Percentiles rank a stretch among this genome's conserved stretches.
Conservation (phyloP, 352 stramenopile genomes). For the Phytophthora uliginosa region DNA sequence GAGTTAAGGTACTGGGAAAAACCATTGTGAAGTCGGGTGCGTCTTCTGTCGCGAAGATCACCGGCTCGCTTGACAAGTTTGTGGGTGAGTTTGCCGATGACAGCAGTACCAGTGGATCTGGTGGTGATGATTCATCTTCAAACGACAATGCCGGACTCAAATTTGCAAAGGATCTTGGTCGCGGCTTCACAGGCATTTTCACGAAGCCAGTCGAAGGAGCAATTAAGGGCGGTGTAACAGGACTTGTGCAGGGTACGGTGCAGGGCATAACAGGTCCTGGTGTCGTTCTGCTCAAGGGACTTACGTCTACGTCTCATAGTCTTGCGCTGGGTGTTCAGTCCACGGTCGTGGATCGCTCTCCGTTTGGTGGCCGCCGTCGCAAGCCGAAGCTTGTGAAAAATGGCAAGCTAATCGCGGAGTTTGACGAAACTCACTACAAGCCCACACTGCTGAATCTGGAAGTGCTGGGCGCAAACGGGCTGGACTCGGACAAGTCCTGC, state of each 20-base stretch:
- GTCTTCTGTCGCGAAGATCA: slow-evolving; percentile 86
- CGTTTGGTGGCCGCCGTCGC: slow-evolving; percentile 80
- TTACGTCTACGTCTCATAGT: slow-evolving; percentile 89
- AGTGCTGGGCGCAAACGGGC: slow-evolving; percentile 74
- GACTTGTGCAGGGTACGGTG: slow-evolving; percentile 81
- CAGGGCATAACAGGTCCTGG: slow-evolving; percentile 84
- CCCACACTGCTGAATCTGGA: slow-evolving; percentile 70
- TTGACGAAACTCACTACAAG: slow-evolving; percentile 73
- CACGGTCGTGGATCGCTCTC: slow-evolving; percentile 83
- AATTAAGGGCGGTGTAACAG: slow-evolving; percentile 81
- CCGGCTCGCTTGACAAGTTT: slow-evolving; percentile 88
- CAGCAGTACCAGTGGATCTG: slow-evolving; percentile 31
- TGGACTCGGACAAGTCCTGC: slow-evolving; percentile 82
- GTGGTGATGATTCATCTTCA: slow-evolving; percentile 39
- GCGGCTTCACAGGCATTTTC: slow-evolving; percentile 88
- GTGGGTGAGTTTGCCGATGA: slow-evolving; percentile 84
- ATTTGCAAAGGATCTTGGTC: slow-evolving; percentile 88
- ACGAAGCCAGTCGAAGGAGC: slow-evolving; percentile 89
- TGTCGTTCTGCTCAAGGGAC: slow-evolving; percentile 83
- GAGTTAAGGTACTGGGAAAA: slow-evolving; percentile 89
- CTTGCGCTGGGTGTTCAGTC: slow-evolving; percentile 82
- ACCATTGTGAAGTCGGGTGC: slow-evolving; percentile 85
- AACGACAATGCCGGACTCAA: slow-evolving; percentile 76
- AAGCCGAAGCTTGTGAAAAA: slow-evolving; percentile 78
- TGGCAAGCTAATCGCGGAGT: slow-evolving; percentile 70